A percentile compares a stretch with the other conserved stretches of the same genome.
Evolutionary conservation across 2,329 filamentous ascomycete species (phyloP).

Genomic region (Calonectria pseudoturangicola): DNA sequence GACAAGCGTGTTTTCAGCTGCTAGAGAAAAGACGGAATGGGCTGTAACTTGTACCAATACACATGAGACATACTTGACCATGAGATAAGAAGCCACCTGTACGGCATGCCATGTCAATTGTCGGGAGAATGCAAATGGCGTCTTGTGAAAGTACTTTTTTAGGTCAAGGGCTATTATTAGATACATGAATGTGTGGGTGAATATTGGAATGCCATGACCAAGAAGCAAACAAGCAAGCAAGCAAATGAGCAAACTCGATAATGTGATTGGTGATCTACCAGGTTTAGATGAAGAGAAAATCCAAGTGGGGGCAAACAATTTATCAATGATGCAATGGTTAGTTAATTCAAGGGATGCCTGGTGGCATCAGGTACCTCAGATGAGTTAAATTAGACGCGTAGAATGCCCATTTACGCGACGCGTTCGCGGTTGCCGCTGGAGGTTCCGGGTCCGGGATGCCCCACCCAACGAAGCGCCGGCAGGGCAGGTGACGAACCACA

Average conservation of each 20-base stretch:
- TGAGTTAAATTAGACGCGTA: conserved; percentile 3
- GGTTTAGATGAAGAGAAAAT: too few relatives aligned
- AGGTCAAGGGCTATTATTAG: not conserved
- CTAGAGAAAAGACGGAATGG: not conserved
- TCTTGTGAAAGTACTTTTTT: conserved; percentile 5
- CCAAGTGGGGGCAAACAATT: too few relatives aligned
- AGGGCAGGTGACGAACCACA: conserved; percentile 25
- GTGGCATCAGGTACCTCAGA: not conserved
- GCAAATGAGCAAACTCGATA: too few relatives aligned
- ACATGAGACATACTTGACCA: conserved; percentile 20
- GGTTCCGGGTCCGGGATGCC: conserved; percentile 38
- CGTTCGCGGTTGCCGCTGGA: conserved; percentile 49
- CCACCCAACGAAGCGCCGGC: conserved; percentile 40
- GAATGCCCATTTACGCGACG: conserved; percentile 51
- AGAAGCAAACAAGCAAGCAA: too few relatives aligned
- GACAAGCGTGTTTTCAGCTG: conserved; percentile 16
- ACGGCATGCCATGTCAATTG: conserved; percentile 14
- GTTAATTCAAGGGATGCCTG: too few relatives aligned
- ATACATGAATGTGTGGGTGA: not conserved
- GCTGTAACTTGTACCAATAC: conserved; percentile 33
- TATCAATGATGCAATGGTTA: too few relatives aligned
- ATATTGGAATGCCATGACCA: not conserved
- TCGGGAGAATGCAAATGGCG: conserved; percentile 17
- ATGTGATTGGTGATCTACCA: not conserved
- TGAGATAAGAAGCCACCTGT: conserved; percentile 20